Percentiles rank a stretch among this genome's conserved stretches.
phyloP scores from a whole-genome alignment of 148 eudicot genomes.

The Rhododendron williamsianum region DNA sequence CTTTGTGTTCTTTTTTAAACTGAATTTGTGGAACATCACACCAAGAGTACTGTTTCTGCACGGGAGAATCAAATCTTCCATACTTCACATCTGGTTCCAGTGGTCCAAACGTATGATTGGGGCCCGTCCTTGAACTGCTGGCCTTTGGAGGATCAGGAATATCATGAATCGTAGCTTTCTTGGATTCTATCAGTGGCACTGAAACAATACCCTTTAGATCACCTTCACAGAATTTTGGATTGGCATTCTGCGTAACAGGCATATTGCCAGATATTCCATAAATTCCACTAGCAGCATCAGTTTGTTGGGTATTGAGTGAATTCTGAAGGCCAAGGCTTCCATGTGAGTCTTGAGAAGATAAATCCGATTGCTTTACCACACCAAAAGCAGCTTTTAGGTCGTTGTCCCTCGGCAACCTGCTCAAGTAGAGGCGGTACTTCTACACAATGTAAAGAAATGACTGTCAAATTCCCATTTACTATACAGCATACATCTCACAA shows the following conservation, averaged over 20 bases:
- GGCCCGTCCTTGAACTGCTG: slow-evolving; percentile 31
- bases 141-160: slow-evolving; percentile 32
- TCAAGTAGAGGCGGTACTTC: slow-evolving; percentile 91
- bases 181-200: slow-evolving; percentile 37
- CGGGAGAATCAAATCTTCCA: slow-evolving; percentile 29
- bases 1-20: slow-evolving; percentile 36
- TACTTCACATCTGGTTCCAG: slow-evolving; percentile 31
- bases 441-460: slow-evolving; percentile 34
- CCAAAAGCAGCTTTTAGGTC: slow-evolving; percentile 43
- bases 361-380: slow-evolving; percentile 41
- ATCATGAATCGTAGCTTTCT: slow-evolving; percentile 25
- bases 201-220: slow-evolving; percentile 29
- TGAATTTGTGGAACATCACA: slow-evolving; percentile 36
- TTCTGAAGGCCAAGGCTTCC: slow-evolving; percentile 40
- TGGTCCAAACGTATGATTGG: slow-evolving; percentile 27
- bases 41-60: slow-evolving; percentile 35
- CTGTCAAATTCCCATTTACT: slow-evolving; percentile 7
- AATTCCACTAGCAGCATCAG: slow-evolving; percentile 29
- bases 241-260: slow-evolving; percentile 22
- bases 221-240: slow-evolving; percentile 29
- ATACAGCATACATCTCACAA: background rate
- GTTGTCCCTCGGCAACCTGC: slow-evolving; percentile 62
- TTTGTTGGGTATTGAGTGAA: slow-evolving; percentile 30
- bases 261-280: slow-evolving; percentile 26
- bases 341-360: slow-evolving; percentile 38